Base-by-base conservation (phyloP, 768 basidiomycete species). In the Butyriboletus loyo region DNA sequence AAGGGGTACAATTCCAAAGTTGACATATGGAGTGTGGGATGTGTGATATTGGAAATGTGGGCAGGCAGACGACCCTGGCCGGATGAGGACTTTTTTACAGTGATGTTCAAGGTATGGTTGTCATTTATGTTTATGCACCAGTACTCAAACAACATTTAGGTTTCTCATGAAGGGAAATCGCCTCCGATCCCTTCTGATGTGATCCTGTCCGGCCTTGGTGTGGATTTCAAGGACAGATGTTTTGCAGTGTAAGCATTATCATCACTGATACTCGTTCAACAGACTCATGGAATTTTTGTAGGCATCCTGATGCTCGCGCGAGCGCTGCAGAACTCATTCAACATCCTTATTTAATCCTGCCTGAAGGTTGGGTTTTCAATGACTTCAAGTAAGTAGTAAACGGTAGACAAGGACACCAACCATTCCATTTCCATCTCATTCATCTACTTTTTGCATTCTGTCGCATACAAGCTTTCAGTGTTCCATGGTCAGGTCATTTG, bases 41-140 rank as follows among this genome's bases (percentile, higher is more conserved):
- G 97, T 73, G 91, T 98, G n/a, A 89, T 96, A 15, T 77, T 98
- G 58, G 97, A 99, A 71, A 99, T 99, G 97, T 96, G 93, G 87
- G 89, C 91, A 21, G 97, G 97, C n/a, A 82, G 85, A 65, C 76
- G 95, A 40, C 97, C 97, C 3, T 99, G 97, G 97, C 84, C 78
- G 25, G 87, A 90, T 27, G 89, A 95, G 59, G 91, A 95, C 69
- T 83, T 83, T 57, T 81, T 98, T 54, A 87, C 91, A 2, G 94
- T 98, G 53, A 91, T 99, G 86, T 89, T 91, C 72, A 92, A 95
- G 80, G 95, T 92, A 64, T 51, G 78, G 17, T 24, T 14, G 5
- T 24, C 9, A 28, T 44, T 44, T 27, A 5, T 27, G 14, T 27
- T 24, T 13, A 2, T 43, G 17, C 24, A 35, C 28, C 35, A 13